phyloP scores from a whole-genome alignment of 306 rosid species.

The Trifolium dubium region DNA sequence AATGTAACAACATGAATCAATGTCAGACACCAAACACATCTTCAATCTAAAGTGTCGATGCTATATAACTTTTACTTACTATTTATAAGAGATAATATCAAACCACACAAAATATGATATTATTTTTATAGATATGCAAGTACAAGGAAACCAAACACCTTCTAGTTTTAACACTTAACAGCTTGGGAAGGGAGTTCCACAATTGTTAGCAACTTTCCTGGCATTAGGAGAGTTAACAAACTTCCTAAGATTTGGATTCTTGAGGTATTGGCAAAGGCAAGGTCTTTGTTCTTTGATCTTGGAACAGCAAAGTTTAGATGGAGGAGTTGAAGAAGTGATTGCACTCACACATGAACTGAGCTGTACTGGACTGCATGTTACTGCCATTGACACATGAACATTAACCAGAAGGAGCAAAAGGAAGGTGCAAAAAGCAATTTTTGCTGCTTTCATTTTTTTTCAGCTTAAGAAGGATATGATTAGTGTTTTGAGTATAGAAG shows the following conservation, averaged over 20 bases:
- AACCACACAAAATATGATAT: slow-evolving; percentile 52
- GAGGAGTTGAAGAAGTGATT: slow-evolving; percentile 77
- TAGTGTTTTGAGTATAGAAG: slow-evolving; percentile 2
- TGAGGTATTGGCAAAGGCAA: slow-evolving; percentile 90
- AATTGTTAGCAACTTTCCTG: slow-evolving; percentile 84
- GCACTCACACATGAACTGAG: slow-evolving; percentile 92
- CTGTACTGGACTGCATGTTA: slow-evolving; percentile 82
- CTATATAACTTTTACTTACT: slow-evolving; percentile 14
- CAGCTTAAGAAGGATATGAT: slow-evolving; percentile 26
- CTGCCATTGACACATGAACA: slow-evolving; percentile 62
- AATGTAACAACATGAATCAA: too few species aligned
- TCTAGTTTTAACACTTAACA: slow-evolving; percentile 50
- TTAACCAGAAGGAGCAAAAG: slow-evolving; percentile 57
- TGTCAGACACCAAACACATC: not conserved
- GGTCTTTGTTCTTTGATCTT: slow-evolving; percentile 95
- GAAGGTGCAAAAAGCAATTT: slow-evolving; percentile 58
- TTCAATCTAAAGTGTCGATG: not conserved
- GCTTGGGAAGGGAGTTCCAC: slow-evolving; percentile 94
- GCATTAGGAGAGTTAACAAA: slow-evolving; percentile 94
- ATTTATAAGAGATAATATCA: slow-evolving; percentile 41
- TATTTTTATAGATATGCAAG: slow-evolving; percentile 22
- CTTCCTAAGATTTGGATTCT: slow-evolving; percentile 87
- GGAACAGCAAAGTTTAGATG: slow-evolving; percentile 78
- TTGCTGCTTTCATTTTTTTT: slow-evolving; percentile 80
- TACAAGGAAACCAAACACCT: not conserved